Percentiles rank a stretch among this genome's conserved stretches.
phyloP scores from a whole-genome alignment of 1,284 basidiomycete species.

The Sanghuangporus sanghuang region DNA sequence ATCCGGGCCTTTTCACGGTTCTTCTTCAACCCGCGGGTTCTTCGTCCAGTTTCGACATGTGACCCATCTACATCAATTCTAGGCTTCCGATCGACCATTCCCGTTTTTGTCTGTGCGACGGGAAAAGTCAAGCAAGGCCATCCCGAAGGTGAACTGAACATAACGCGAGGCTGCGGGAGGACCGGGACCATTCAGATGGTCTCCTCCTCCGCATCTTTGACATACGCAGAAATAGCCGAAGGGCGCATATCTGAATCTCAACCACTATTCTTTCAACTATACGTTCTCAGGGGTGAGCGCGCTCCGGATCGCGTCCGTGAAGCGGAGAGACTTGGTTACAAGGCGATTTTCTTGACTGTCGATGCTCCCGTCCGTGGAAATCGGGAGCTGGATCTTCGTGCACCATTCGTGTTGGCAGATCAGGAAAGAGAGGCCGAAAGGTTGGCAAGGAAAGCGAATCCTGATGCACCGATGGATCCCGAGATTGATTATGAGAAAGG shows the following conservation, averaged over 20 bases:
- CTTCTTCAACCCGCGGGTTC: slow-evolving; percentile 79
- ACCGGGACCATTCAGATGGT: slow-evolving; percentile 84
- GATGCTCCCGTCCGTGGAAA: slow-evolving; percentile 86
- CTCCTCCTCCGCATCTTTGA: slow-evolving; percentile 82
- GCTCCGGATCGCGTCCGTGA: slow-evolving; percentile 72
- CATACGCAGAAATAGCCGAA: slow-evolving; percentile 64
- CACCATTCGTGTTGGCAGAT: slow-evolving; percentile 58
- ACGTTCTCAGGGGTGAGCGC: slow-evolving; percentile 73
- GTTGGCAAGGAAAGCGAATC: slow-evolving; percentile 19
- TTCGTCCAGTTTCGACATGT: slow-evolving; percentile 63
- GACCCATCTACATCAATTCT: slow-evolving; percentile 77
- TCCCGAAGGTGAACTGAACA: slow-evolving; percentile 81
- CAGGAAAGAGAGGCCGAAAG: slow-evolving; percentile 38
- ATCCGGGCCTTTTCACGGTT: slow-evolving; percentile 71
- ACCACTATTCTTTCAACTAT: slow-evolving; percentile 81
- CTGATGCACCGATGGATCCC: slow-evolving; percentile 29
- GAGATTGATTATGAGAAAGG: slow-evolving; percentile 31
- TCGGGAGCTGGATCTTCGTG: slow-evolving; percentile 74
- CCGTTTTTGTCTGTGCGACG: slow-evolving; percentile 81
- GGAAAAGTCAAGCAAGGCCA: slow-evolving; percentile 91
- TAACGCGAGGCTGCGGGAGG: slow-evolving; percentile 70
- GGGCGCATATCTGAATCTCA: slow-evolving; percentile 54
- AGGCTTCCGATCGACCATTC: slow-evolving; percentile 68
- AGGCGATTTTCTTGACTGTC: slow-evolving; percentile 87
- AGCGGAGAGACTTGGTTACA: slow-evolving; percentile 69